Evolutionary conservation across 2,329 filamentous ascomycete species (phyloP).

Genomic region (Fusarium sp.): DNA sequence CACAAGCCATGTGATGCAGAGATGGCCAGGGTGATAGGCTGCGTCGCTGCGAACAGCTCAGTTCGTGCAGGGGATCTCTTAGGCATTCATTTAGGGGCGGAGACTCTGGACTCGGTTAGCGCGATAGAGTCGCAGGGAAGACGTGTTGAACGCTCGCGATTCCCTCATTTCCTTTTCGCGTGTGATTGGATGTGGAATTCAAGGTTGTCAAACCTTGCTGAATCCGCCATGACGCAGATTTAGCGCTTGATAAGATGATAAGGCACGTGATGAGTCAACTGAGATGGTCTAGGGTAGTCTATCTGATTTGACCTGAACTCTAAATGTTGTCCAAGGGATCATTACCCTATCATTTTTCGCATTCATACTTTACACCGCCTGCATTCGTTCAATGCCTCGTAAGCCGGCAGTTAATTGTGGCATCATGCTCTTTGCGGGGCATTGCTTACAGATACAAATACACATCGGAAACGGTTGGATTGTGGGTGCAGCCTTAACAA

Average conservation of each 20-base stretch:
- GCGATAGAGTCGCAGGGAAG: conserved; percentile 23
- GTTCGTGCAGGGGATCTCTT: conserved; percentile 15
- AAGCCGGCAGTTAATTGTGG: conserved; percentile 14
- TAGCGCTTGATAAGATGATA: neutral
- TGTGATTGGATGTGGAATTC: conserved; percentile 22
- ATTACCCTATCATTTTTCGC: conserved; percentile 3
- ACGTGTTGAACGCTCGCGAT: conserved; percentile 26
- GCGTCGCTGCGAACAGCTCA: conserved; percentile 6
- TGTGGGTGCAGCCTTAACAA: neutral
- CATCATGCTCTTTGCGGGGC: conserved; percentile 1
- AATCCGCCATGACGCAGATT: conserved; percentile 28
- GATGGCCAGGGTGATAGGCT: conserved; percentile 1
- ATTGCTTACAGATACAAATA: conserved; percentile 5
- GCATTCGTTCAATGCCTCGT: neutral
- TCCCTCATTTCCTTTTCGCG: conserved; percentile 19
- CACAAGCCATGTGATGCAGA: conserved; percentile 28
- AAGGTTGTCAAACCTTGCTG: conserved; percentile 21
- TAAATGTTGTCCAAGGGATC: neutral
- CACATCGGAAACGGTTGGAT: neutral
- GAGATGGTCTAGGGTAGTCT: conserved; percentile 16
- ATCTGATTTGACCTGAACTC: neutral
- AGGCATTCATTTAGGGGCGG: conserved; percentile 8
- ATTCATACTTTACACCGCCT: conserved; percentile 5
- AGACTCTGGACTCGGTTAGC: conserved; percentile 12
- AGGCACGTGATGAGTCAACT: neutral